phyloP scores from a whole-genome alignment of 2,329 filamentous ascomycete species.

The Pleomassaria siparia region DNA sequence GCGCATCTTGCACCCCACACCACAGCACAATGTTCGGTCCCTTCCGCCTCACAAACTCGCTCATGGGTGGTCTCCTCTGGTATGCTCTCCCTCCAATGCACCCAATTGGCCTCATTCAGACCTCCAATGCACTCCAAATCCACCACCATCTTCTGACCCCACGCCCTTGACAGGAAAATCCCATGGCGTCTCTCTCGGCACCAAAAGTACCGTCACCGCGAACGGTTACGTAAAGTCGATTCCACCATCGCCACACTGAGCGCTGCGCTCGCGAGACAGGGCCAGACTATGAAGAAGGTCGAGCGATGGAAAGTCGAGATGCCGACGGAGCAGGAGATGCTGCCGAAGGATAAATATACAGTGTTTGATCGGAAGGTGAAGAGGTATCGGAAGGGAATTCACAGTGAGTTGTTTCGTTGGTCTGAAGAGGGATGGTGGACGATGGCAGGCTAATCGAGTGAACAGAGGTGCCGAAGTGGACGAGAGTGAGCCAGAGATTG shows the following conservation, averaged over 20 bases:
- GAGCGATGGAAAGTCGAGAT: conserved; percentile 94
- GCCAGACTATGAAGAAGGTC: conserved; percentile 71
- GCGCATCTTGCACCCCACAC: conserved; percentile 14
- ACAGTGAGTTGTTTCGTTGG: conserved; percentile 68
- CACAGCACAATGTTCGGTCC: conserved; percentile 42
- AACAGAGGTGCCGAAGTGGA: conserved; percentile 68
- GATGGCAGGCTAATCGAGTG: conserved; percentile 63
- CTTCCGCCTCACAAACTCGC: conserved; percentile 43
- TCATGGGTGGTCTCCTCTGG: conserved; percentile 44
- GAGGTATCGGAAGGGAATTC: conserved; percentile 93
- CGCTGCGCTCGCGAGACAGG: conserved; percentile 70
- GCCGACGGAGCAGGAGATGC: conserved; percentile 94
- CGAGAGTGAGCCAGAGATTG: conserved; percentile 86
- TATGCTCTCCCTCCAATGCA: conserved; percentile 14
- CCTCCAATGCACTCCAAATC: neutral
- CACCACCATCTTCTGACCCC: conserved; percentile 9
- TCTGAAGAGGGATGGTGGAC: conserved; percentile 10
- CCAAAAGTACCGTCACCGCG: conserved; percentile 78
- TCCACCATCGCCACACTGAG: conserved; percentile 81
- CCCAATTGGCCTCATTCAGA: neutral
- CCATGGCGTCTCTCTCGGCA: conserved; percentile 92
- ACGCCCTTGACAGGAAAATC: conserved; percentile 70
- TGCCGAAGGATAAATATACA: conserved; percentile 95
- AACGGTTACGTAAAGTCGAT: conserved; percentile 65
- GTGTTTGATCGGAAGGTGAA: conserved; percentile 97